Evolutionary conservation across 768 basidiomycete genomes (phyloP).

Genomic region (Pholiota molesta): DNA sequence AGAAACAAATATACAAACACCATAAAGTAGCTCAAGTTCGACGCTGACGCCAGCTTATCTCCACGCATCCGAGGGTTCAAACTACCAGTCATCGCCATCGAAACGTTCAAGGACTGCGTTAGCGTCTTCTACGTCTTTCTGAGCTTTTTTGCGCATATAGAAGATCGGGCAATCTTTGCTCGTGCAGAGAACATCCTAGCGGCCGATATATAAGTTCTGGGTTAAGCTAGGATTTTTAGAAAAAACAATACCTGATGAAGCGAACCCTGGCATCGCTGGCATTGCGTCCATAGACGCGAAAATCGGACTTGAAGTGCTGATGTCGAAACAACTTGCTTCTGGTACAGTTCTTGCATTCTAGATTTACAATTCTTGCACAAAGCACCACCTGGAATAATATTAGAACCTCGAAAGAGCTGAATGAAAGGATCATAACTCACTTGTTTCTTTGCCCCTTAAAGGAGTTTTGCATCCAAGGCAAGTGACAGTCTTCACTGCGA

Average conservation of each 20-base stretch:
- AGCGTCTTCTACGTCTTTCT: slow-evolving; percentile 95
- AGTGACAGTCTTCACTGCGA: slow-evolving; percentile 93
- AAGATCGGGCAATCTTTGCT: slow-evolving; percentile 99
- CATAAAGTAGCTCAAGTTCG: not conserved
- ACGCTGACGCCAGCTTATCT: not conserved
- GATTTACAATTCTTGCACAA: slow-evolving; percentile 94
- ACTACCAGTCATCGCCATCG: slow-evolving; percentile 71
- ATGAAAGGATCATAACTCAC: slow-evolving; percentile 39
- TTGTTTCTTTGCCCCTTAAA: slow-evolving; percentile 70
- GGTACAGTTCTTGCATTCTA: slow-evolving; percentile 85
- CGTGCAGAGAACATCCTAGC: slow-evolving; percentile 91
- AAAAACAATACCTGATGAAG: slow-evolving; percentile 74
- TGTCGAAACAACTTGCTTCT: slow-evolving; percentile 78
- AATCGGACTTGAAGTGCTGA: slow-evolving; percentile 90
- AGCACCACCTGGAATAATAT: slow-evolving; percentile 68
- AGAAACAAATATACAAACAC: slow-evolving; percentile 8
- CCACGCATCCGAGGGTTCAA: not conserved
- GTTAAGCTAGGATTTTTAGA: not conserved
- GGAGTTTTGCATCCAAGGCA: slow-evolving; percentile 97
- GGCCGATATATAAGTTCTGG: not conserved
- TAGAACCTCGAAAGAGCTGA: not conserved
- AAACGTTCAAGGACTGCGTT: slow-evolving; percentile 82
- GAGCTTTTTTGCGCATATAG: slow-evolving; percentile 97
- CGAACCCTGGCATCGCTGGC: slow-evolving; percentile 98
- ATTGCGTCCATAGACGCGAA: slow-evolving; percentile 97